A percentile compares a stretch with the other conserved stretches of the same genome.
These are phyloP conservation scores for Yamadazyma ubonensis DNA, from an alignment of 805 yeast species.

Conservation along the genomic window DNA sequence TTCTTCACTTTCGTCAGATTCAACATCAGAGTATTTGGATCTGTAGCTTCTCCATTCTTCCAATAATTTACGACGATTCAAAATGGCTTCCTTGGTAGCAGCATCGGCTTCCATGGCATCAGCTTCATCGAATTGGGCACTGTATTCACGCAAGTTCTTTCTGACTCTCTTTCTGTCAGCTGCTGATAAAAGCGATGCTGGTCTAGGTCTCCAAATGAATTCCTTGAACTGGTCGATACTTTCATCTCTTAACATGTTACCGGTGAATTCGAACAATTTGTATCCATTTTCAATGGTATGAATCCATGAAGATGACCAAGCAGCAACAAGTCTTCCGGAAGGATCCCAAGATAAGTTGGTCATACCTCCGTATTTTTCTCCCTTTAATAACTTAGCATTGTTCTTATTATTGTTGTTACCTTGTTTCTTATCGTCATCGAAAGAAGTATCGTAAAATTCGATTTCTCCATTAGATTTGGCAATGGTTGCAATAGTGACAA, in stretches of 20 bases:
- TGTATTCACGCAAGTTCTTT: constrained; percentile 83
- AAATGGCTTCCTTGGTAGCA: constrained; percentile 84
- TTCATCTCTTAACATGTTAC: constrained; percentile 73
- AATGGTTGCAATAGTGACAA: constrained; percentile 55
- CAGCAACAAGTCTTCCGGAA: constrained; percentile 86
- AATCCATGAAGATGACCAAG: constrained; percentile 84
- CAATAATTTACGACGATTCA: constrained; percentile 75
- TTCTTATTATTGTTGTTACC: constrained; percentile 44
- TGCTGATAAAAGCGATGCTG: constrained; percentile 68
- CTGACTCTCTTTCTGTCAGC: constrained; percentile 86
- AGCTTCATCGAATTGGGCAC: constrained; percentile 89
- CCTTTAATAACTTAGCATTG: constrained; percentile 59
- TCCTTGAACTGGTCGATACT: constrained; percentile 79
- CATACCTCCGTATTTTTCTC: constrained; percentile 70
- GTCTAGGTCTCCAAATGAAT: constrained; percentile 97
- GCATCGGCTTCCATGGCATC: constrained; percentile 96
- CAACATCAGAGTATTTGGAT: constrained; percentile 32
- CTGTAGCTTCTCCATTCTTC: constrained; percentile 88
- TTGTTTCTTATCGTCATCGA: constrained; percentile 65
- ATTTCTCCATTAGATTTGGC: constrained; percentile 58
- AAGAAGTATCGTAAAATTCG: constrained; percentile 85
- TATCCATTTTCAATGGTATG: constrained; percentile 88
- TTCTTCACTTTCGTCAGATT: constrained; percentile 45
- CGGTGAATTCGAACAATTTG: constrained; percentile 82
- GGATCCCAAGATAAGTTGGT: constrained; percentile 93